Evolutionary conservation across 768 basidiomycete species (phyloP).

Genomic region (Lentinula raphanica): DNA sequence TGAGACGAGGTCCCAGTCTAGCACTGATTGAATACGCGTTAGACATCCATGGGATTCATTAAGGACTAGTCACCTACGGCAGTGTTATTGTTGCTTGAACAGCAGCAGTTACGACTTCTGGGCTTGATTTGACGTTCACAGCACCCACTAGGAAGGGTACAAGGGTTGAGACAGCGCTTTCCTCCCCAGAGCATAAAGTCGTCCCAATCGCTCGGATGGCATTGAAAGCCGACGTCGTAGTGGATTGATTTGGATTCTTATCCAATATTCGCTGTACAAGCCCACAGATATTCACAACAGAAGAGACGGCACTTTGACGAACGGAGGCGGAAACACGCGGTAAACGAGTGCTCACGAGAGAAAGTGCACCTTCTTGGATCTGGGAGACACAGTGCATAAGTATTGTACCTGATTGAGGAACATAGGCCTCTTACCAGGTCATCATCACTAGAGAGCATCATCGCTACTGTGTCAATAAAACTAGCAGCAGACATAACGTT

Average conservation of each 20-base stretch:
- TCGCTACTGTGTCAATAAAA: conserved; percentile 55
- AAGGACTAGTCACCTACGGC: conserved; percentile 36
- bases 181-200: conserved; percentile 62
- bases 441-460: conserved; percentile 53
- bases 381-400: conserved; percentile 25
- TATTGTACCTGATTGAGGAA: not conserved
- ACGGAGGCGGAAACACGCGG: conserved; percentile 50
- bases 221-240: conserved; percentile 45
- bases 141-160: conserved; percentile 51
- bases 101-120: conserved; percentile 33
- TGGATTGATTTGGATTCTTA: conserved; percentile 30
- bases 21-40: conserved; percentile 36
- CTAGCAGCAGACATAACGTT: conserved; percentile 62
- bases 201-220: conserved; percentile 57
- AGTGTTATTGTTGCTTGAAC: conserved; percentile 55
- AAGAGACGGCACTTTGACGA: conserved; percentile 46
- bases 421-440: conserved; percentile 37
- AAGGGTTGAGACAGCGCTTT: conserved; percentile 50
- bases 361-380: conserved; percentile 66
- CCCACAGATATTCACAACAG: conserved; percentile 48
- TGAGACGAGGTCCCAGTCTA: conserved; percentile 81
- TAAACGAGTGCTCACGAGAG: conserved; percentile 63
- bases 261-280: conserved; percentile 46
- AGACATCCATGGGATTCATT: not conserved
- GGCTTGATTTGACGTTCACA: conserved; percentile 33